These are phyloP conservation scores for Chlorella vulgaris DNA, from an alignment of 139 green algal genomes.

Conservation along the genomic window DNA sequence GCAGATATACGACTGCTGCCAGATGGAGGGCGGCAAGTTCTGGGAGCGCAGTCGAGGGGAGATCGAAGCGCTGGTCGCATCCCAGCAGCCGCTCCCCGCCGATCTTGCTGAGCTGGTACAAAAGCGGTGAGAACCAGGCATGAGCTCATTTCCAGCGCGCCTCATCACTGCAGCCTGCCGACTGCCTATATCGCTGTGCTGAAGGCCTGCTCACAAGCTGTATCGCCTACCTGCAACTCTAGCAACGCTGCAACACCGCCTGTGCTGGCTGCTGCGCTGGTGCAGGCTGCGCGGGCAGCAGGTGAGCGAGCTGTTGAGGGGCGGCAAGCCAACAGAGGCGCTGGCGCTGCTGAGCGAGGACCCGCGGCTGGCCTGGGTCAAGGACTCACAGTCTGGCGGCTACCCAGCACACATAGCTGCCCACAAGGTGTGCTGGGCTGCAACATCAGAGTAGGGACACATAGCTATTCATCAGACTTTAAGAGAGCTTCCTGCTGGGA, in stretches of 20 bases:
- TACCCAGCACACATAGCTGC: conserved; percentile 52
- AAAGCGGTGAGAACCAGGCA: conserved; percentile 24
- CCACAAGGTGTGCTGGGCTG: conserved; percentile 26
- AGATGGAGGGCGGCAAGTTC: conserved; percentile 39
- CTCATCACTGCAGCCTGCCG: too few species aligned
- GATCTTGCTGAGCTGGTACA: conserved; percentile 34
- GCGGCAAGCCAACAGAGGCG: conserved; percentile 12
- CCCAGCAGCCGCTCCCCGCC: conserved; percentile 2
- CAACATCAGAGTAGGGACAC: neutral
- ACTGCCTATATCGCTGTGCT: too few species aligned
- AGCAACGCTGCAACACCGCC: too few species aligned
- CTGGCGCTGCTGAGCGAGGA: conserved; percentile 27
- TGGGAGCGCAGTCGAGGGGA: conserved; percentile 47
- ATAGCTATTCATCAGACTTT: too few species aligned
- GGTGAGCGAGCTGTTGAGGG: conserved; percentile 22
- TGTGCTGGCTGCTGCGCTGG: neutral
- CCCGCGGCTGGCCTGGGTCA: conserved; percentile 40
- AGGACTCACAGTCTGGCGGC: conserved; percentile 43
- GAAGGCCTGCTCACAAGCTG: too few species aligned
- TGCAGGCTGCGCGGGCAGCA: conserved; percentile 12
- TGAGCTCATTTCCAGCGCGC: too few species aligned
- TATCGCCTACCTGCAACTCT: too few species aligned
- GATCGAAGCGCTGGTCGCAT: conserved; percentile 34
- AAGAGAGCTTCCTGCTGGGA: too few species aligned
- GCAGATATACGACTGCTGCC: conserved; percentile 21